Conservation (phyloP, 2,329 filamentous ascomycete genomes). For the Sporothrix brunneoviolacea region DNA sequence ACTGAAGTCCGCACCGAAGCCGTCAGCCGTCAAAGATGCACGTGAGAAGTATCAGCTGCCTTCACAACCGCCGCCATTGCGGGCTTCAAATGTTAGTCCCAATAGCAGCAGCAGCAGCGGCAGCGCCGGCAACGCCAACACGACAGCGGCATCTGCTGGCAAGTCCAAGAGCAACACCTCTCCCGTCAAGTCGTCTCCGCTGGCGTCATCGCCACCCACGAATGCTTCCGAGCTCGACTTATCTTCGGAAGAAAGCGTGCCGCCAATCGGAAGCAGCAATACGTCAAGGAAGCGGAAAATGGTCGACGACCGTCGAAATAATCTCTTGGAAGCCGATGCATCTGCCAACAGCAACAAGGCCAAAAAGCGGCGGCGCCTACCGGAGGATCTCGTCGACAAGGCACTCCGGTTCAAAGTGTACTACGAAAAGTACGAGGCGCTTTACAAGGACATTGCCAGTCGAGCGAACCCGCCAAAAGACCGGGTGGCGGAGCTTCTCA, state of each 20-base stretch:
- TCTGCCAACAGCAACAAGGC: constrained; percentile 15
- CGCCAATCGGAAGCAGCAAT: constrained; percentile 22
- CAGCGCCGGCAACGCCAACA: background rate
- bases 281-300: constrained; percentile 39
- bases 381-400: constrained; percentile 44
- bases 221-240: constrained; percentile 57
- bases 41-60: background rate
- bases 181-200: constrained; percentile 56
- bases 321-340: constrained; percentile 19
- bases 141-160: constrained; percentile 14
- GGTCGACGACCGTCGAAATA: constrained; percentile 14
- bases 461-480: constrained; percentile 44
- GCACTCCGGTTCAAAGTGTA: constrained; percentile 49
- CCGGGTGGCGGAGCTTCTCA: constrained; percentile 43
- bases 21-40: background rate
- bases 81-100: constrained; percentile 39
- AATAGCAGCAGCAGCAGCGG: background rate
- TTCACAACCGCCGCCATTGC: background rate
- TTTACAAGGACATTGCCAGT: constrained; percentile 49
- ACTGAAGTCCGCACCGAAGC: constrained; percentile 18
- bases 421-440: constrained; percentile 50
- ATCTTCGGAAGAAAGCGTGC: constrained; percentile 21
- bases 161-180: constrained; percentile 47
- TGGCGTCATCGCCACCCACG: constrained; percentile 59
- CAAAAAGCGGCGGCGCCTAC: constrained; percentile 28